Evolutionary conservation across 179 eudicot genomes (phyloP), one percentile per base, ranked within the genome.

Genomic region (Pouteria campechiana): DNA sequence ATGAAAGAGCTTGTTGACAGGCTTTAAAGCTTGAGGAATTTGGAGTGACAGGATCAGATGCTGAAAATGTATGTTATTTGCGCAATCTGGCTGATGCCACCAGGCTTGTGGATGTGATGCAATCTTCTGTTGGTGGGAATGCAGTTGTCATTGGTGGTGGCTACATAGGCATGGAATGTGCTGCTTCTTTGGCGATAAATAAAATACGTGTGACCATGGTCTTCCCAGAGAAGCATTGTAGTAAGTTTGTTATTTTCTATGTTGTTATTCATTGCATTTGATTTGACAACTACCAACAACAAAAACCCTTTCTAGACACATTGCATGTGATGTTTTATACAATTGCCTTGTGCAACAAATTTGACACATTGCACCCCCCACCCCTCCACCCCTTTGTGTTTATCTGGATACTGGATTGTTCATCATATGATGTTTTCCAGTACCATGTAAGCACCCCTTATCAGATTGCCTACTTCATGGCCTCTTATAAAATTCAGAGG

Each of bases 1-100:
- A n/a, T n/a, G n/a, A n/a, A n/a, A n/a, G n/a, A n/a, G n/a, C n/a
- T 44, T 60, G 11, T 48, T 56, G 63, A 18, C 62, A 83, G 99
- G 85, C 99, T 29, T 74, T 92, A 76, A 87, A 70, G 81, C 99
- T 92, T 58, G 99, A 92, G 75, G 99, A 92, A 64, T 87, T 87
- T 65, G 96, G 96, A 22, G 78, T 87, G 30, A 71, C 32, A 37
- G 94, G 81, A 56, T 82, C 88, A 30, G 83, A 87, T 63, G 94
- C 94, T 54, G 75, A 65, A 35, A 92, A 87, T 63, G 92, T 92
- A 25, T 87, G 96, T 48, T 87, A 92, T 65, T 70, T 92, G 51
- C 94, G 99, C 32, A 85, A 92, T 54, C 51, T 79, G 55, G 88
- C 73, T 58, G 96, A 92, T 65, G 99, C 99, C 37, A 73, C 58